phyloP scores from a whole-genome alignment of 345 rosid species.

The Lepidium didymum region DNA sequence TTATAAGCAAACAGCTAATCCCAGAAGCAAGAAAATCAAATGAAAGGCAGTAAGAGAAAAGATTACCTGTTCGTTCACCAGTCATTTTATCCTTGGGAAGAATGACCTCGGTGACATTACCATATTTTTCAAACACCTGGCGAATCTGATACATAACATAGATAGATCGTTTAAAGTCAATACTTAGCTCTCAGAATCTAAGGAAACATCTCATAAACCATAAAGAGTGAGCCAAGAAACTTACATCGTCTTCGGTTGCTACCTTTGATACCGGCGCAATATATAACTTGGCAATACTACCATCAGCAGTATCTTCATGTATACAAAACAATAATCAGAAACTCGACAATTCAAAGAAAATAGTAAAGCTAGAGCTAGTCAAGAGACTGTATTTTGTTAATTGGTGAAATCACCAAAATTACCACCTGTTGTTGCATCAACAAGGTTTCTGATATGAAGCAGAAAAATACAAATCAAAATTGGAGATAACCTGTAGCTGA shows the following conservation, averaged over 20 bases:
- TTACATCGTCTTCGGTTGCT: conserved; percentile 50
- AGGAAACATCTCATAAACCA: not conserved
- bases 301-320: conserved; percentile 43
- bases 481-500: conserved; percentile 29
- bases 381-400: not conserved
- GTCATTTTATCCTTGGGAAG: conserved; percentile 64
- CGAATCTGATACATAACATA: conserved; percentile 42
- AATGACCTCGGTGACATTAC: conserved; percentile 59
- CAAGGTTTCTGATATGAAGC: not conserved
- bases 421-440: not conserved
- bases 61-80: conserved; percentile 62
- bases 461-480: not conserved
- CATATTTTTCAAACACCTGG: conserved; percentile 64
- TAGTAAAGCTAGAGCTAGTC: not conserved
- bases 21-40: not conserved
- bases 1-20: not conserved
- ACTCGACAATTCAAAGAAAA: not conserved
- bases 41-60: not conserved
- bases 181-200: not conserved
- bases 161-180: not conserved
- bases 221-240: conserved; percentile 16
- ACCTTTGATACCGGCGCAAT: conserved; percentile 57
- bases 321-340: not conserved
- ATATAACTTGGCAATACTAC: conserved; percentile 52
- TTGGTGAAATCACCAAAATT: not conserved